phyloP scores from a whole-genome alignment of 768 basidiomycete species.

The Tylopilus sp. region DNA sequence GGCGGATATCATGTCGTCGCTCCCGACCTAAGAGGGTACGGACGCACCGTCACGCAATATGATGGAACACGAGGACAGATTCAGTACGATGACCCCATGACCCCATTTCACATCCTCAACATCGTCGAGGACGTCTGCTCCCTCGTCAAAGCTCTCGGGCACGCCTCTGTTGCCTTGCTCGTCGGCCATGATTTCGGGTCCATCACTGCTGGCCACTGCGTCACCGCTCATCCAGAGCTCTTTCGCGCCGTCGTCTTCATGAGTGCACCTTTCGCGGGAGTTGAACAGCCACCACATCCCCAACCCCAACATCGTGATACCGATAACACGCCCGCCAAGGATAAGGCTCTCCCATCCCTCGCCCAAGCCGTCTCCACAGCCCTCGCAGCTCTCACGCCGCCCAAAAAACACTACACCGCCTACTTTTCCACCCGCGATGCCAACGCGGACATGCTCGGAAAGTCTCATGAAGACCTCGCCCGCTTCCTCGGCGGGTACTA shows the following conservation, averaged over 20 bases:
- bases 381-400: conserved; percentile 43
- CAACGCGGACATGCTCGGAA: conserved; percentile 40
- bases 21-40: conserved; percentile 58
- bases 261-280: conserved; percentile 54
- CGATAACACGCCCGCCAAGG: neutral
- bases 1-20: conserved; percentile 59
- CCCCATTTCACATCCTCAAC: conserved; percentile 50
- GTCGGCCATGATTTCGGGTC: conserved; percentile 66
- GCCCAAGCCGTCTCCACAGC: conserved; percentile 4
- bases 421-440: conserved; percentile 50
- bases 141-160: conserved; percentile 50
- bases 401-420: conserved; percentile 54
- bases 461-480: conserved; percentile 15
- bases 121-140: conserved; percentile 49
- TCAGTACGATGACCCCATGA: conserved; percentile 46
- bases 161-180: conserved; percentile 44
- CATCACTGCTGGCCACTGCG: conserved; percentile 47
- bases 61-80: conserved; percentile 18
- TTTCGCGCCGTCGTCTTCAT: conserved; percentile 56
- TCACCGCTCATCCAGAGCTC: conserved; percentile 53
- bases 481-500: conserved; percentile 26
- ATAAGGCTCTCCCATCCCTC: conserved; percentile 10
- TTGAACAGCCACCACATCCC: conserved; percentile 31
- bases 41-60: conserved; percentile 35
- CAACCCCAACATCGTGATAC: neutral